Evolutionary conservation across 1,284 basidiomycete genomes (phyloP).

Genomic region (Serendipita sp.): DNA sequence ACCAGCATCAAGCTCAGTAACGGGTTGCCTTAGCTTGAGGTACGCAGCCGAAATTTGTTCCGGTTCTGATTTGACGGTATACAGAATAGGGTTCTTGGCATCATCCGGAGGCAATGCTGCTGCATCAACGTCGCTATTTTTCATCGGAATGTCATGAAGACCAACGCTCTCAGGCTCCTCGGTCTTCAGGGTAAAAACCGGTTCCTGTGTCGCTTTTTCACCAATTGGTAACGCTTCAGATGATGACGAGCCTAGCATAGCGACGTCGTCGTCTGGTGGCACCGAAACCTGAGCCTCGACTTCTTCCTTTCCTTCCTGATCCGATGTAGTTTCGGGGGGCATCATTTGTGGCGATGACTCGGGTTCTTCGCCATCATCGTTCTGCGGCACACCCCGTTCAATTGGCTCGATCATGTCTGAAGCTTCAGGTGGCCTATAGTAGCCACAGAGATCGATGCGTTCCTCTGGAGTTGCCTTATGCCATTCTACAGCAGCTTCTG

Average conservation of each 20-base stretch:
- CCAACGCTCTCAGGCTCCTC: constrained; percentile 1
- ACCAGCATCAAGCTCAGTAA: constrained; percentile 8
- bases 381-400: constrained; percentile 13
- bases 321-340: constrained; percentile 22
- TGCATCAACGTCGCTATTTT: background rate
- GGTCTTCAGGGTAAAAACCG: constrained; percentile 2
- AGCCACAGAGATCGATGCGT: constrained; percentile 46
- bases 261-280: constrained; percentile 13
- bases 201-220: constrained; percentile 7
- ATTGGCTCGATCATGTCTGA: background rate
- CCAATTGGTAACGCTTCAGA: constrained; percentile 21
- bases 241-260: constrained; percentile 13
- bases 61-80: background rate
- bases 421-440: constrained; percentile 11
- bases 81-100: background rate
- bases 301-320: constrained; percentile 12
- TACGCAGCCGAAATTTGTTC: background rate
- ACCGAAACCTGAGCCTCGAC: constrained; percentile 13
- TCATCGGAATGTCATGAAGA: background rate
- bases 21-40: constrained; percentile 9
- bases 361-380: constrained; percentile 25
- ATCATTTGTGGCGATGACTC: constrained; percentile 23
- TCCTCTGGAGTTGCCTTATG: constrained; percentile 60
- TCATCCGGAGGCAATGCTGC: background rate
- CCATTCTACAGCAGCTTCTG: constrained; percentile 76